These are phyloP conservation scores for Nannizzia gypsea DNA, from an alignment of 2,329 filamentous ascomycete species.

Conservation along the genomic window DNA sequence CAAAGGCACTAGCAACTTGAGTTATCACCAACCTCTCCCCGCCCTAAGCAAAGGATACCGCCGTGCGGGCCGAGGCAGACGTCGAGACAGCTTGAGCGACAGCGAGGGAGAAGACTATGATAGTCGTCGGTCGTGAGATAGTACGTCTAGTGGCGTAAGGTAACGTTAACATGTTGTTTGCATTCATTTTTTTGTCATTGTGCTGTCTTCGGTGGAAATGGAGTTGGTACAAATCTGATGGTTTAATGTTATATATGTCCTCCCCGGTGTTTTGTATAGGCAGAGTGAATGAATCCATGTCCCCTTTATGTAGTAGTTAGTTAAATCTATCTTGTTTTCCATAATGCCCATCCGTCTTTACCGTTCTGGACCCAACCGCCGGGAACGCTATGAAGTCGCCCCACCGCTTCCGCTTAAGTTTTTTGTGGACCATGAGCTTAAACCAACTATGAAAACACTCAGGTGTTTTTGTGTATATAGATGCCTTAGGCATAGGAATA, in stretches of 20 bases:
- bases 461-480: not conserved
- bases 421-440: not conserved
- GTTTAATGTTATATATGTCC: not conserved
- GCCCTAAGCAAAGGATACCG: slow-evolving; percentile 38
- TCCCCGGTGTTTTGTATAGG: not conserved
- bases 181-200: not conserved
- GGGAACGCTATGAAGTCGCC: not conserved
- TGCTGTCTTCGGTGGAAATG: not conserved
- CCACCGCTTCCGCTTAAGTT: not conserved
- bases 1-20: slow-evolving; percentile 40
- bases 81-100: slow-evolving; percentile 45
- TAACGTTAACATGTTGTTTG: not conserved
- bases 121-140: slow-evolving; percentile 16
- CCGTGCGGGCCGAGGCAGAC: slow-evolving; percentile 28
- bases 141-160: not conserved
- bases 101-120: slow-evolving; percentile 34
- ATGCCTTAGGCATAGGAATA: not conserved
- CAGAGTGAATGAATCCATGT: not conserved
- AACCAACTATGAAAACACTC: not conserved
- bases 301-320: slow-evolving; percentile 2
- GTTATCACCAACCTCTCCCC: slow-evolving; percentile 47
- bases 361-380: not conserved
- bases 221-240: not conserved
- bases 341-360: not conserved
- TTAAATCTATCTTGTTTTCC: not conserved